A percentile compares a stretch with the other conserved stretches of the same genome.
These are phyloP conservation scores for Yarrowia sp. DNA, from an alignment of 805 yeast species.

Conservation along the genomic window DNA sequence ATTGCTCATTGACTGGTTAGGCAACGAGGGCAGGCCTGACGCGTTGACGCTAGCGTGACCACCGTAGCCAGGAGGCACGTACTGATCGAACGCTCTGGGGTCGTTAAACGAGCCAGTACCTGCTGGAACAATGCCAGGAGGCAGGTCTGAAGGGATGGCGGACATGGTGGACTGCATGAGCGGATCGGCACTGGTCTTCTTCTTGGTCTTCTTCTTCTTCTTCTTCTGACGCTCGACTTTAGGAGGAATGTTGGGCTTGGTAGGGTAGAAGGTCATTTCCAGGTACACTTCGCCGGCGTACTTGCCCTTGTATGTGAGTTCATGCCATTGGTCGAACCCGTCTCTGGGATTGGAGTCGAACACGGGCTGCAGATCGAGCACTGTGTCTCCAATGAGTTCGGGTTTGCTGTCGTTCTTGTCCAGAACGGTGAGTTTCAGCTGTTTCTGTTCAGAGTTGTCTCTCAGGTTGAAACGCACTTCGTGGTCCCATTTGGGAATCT, in stretches of 20 bases:
- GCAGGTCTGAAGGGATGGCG: neutral
- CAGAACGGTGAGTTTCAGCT: conserved; percentile 73
- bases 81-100: conserved; percentile 28
- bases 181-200: conserved; percentile 11
- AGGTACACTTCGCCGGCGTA: conserved; percentile 88
- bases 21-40: conserved; percentile 11
- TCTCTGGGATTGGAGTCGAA: conserved; percentile 68
- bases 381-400: conserved; percentile 81
- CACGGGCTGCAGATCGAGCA: conserved; percentile 77
- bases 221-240: conserved; percentile 39
- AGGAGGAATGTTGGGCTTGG: conserved; percentile 45
- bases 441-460: conserved; percentile 55
- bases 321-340: conserved; percentile 88
- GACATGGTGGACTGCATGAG: conserved; percentile 7
- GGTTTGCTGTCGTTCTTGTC: conserved; percentile 83
- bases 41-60: conserved; percentile 6
- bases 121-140: conserved; percentile 31
- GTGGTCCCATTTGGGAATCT: conserved; percentile 80
- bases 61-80: conserved; percentile 14
- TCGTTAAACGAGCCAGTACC: conserved; percentile 26
- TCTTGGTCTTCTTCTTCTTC: conserved; percentile 22
- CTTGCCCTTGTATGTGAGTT: conserved; percentile 66
- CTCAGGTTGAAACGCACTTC: conserved; percentile 50
- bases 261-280: conserved; percentile 90
- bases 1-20: conserved; percentile 14